phyloP scores from a whole-genome alignment of 495 filamentous ascomycete genomes.

The Trichoderma orchidacearum region DNA sequence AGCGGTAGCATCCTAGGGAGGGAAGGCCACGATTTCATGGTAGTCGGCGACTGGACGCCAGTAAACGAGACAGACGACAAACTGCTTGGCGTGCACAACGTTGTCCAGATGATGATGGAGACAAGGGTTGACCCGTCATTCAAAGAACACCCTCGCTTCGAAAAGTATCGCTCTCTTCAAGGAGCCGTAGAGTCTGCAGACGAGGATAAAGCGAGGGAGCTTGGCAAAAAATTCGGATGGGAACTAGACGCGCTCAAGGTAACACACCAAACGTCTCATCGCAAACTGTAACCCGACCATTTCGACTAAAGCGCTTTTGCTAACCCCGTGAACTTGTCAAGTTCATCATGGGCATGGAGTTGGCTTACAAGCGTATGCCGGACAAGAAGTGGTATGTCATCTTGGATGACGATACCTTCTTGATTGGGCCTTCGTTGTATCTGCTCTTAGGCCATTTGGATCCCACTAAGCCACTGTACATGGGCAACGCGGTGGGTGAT shows the following conservation, averaged over 20 bases:
- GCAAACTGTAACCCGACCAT: no score
- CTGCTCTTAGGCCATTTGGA: slow-evolving; percentile 26
- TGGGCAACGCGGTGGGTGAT: slow-evolving; percentile 37
- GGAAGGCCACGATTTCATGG: slow-evolving; percentile 13
- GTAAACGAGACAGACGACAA: slow-evolving; percentile 16
- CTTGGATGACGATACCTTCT: slow-evolving; percentile 32
- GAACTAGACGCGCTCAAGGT: slow-evolving; percentile 37
- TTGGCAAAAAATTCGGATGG: slow-evolving; percentile 30
- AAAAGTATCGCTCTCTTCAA: slow-evolving; percentile 21
- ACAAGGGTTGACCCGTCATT: slow-evolving; percentile 12
- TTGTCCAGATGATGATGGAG: neutral
- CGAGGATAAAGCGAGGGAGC: slow-evolving; percentile 14
- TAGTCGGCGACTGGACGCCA: slow-evolving; percentile 24
- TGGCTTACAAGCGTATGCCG: slow-evolving; percentile 23
- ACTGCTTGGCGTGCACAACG: neutral
- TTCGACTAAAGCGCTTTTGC: no score
- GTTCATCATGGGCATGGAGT: slow-evolving; percentile 29
- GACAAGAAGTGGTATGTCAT: slow-evolving; percentile 36
- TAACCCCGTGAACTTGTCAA: slow-evolving; percentile 7
- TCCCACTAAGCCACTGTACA: slow-evolving; percentile 21
- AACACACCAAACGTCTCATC: neutral
- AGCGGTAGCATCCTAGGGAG: neutral
- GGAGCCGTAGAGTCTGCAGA: slow-evolving; percentile 21
- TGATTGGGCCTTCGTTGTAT: slow-evolving; percentile 24
- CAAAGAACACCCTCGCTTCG: slow-evolving; percentile 11